Evolutionary conservation across 2,329 filamentous ascomycete species (phyloP), one percentile per base, ranked within the genome.

Genomic region (Myrmaecium sp.): DNA sequence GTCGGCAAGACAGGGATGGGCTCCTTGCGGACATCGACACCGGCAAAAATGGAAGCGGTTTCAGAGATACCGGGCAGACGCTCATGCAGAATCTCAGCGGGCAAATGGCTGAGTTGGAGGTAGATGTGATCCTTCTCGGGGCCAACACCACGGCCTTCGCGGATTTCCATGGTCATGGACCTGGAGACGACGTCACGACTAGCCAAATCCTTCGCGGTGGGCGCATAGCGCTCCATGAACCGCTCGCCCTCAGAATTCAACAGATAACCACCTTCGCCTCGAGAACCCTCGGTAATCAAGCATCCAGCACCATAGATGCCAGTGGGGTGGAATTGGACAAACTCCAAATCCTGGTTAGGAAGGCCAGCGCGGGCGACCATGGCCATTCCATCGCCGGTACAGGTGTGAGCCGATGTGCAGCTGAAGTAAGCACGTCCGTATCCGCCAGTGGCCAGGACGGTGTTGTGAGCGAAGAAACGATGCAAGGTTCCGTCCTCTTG

Each of bases 171-270:
- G 33, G 84, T 98, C 83, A 98, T 98, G 36, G 82, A 92, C 51
- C 89, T 79, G 35, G 83, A 93, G 38, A 95, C 86, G 41, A 95
- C 89, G 47, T 98, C 86, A 58, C 86, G 82, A 45, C 75, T 83
- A 37, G 86, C 86, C 50, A 98, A 69, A 73, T 98, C 86, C 72
- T 94, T 95, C 43, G 86, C 86, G 26, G 86, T 95, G 32, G 86
- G 86, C 22, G 86, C 86, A 51, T 98, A 98, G 49, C 86, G 75
- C 63, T 95, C 86, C 86, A 98, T 98, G 63, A 98, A 98, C 47
- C 86, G 79, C 64, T 95, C 89, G 62, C 86, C 86, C 66, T 95
- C 80, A 5, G 80, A 83, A 71, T 98, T 98, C 40, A 95, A 70
- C 27, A 98, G 72, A 56, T 94, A 95, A 48, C 86, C 86, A 67